A percentile compares a stretch with the other conserved stretches of the same genome.
Conservation (phyloP, 192 early-diverging fungal species). For the Diversispora eburnea region DNA sequence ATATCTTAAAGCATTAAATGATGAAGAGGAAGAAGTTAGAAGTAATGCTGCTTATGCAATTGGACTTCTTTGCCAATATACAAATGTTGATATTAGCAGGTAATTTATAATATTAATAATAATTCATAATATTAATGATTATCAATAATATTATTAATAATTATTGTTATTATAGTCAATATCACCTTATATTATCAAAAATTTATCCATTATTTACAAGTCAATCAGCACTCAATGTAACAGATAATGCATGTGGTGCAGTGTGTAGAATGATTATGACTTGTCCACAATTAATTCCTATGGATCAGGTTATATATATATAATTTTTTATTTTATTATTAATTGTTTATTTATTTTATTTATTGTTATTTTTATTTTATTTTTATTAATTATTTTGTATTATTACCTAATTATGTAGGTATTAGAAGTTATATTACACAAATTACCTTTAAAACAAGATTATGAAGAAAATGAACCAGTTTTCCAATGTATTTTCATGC, state of each 20-base stretch:
- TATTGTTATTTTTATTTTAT: too few species aligned
- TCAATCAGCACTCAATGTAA: slow-evolving; percentile 49
- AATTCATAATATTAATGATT: not conserved
- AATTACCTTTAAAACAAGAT: slow-evolving; percentile 71
- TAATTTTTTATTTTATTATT: not conserved
- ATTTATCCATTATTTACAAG: slow-evolving; percentile 61
- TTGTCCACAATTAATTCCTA: slow-evolving; percentile 64
- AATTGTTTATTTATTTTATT: not conserved
- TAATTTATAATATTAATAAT: not conserved
- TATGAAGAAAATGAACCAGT: slow-evolving; percentile 77
- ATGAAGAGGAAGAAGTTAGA: slow-evolving; percentile 76
- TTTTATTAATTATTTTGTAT: too few species aligned
- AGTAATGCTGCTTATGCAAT: slow-evolving; percentile 85
- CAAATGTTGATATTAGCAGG: slow-evolving; percentile 30
- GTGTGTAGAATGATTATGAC: slow-evolving; percentile 71
- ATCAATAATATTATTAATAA: not conserved
- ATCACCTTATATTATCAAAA: slow-evolving; percentile 56
- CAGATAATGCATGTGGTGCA: slow-evolving; percentile 79
- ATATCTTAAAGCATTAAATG: slow-evolving; percentile 66
- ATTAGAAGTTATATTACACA: slow-evolving; percentile 60
- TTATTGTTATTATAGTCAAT: slow-evolving; percentile 43
- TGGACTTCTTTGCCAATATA: slow-evolving; percentile 67
- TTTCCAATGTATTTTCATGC: slow-evolving; percentile 62
- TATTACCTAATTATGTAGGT: slow-evolving; percentile 36
- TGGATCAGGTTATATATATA: slow-evolving; percentile 46